Base-by-base conservation (phyloP, 1,284 basidiomycete genomes). In the Tremellales sp. region DNA sequence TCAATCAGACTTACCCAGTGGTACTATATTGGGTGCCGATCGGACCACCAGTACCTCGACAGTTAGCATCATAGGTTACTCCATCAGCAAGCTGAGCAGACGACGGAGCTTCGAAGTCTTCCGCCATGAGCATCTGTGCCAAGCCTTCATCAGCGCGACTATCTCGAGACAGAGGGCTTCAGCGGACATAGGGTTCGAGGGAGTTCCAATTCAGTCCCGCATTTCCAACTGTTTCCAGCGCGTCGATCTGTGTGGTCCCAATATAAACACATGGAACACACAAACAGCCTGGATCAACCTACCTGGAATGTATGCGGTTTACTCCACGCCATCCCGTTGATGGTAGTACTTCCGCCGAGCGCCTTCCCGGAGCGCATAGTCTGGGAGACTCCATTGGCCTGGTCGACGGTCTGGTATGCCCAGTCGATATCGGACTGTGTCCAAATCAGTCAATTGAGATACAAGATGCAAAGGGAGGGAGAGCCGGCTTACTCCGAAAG, bases 261-360 rank as follows among this genome's bases (percentile, higher is more conserved):
- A 9, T 37, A 9, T 24, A 37, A 27, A 3, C n/a, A 32, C 13
- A n/a, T 28, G 4, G 10, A 29, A 25, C 14, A 25, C 16, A 42
- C 34, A 7, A 10, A 26, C 14, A 9, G 16, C 6, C 12, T 9
- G 18, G 22, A 21, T 21, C 14, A 9, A 32, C 46, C 22, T 21
- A 51, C 53, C 47, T 63, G 63, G 55, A 64, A 68, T 9, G 24
- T 36, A 40, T 70, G 63, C 2, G 65, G 65, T 45, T 68, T 70
- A 28, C 52, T 62, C 60, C 63, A 68, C 5, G 71, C 71, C 53
- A 73, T 53, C 19, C 71, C 71, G 45, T 73, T 73, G 58, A 73
- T 71, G 10, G 53, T 45, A 4, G 71, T 73, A 35, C 58, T 62
- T 0, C 71, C 71, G 2, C 71, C 71, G 6, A 73, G 53, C 0